Base-by-base conservation (phyloP, 345 rosid genomes). In the Chamaenerion angustifolium region DNA sequence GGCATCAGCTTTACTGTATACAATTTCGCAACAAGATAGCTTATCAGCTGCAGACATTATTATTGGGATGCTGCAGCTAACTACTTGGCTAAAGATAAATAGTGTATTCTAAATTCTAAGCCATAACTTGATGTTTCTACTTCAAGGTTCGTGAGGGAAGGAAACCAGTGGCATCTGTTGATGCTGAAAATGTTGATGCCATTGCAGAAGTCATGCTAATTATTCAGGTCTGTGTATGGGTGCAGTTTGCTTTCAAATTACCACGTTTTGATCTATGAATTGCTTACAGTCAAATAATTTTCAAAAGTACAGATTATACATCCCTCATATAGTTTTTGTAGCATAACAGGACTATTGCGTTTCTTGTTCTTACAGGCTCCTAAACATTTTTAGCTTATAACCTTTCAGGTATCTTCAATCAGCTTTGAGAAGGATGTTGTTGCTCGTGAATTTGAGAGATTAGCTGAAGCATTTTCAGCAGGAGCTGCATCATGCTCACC, bases 141-240 rank as follows among this genome's bases (percentile, higher is more conserved):
- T 46, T 19, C 16, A 62, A 92, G 98, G 98, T 92, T 63, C 78
- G 98, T 56, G 98, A 92, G 76, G 98, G 98, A 55, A 87, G 96
- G 64, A 71, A 66, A 52, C 68, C 70, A 0, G 61, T 56, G 25
- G 74, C 65, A 63, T 57, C 65, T 50, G 41, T 60, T 35, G 75
- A 65, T 63, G 66, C 56, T 57, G 82, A 78, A 66, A 68, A 66
- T 62, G 58, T 61, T 8, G 68, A 62, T 59, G 49, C 68, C 45
- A 65, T 84, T 57, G 74, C 83, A 0, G 98, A 92, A 72, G 93
- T 82, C 74, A 80, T 92, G 95, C 83, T 92, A 55, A 87, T 92
- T 17, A 80, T 80, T 67, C 98, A 92, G 96, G 98, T 90, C 70
- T 43, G 57, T 51, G 12, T 17, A 21, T 45, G 13, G 18, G n/a